Evolutionary conservation across 2,329 filamentous ascomycete genomes (phyloP).

Genomic region (Hypoxylon sp.): DNA sequence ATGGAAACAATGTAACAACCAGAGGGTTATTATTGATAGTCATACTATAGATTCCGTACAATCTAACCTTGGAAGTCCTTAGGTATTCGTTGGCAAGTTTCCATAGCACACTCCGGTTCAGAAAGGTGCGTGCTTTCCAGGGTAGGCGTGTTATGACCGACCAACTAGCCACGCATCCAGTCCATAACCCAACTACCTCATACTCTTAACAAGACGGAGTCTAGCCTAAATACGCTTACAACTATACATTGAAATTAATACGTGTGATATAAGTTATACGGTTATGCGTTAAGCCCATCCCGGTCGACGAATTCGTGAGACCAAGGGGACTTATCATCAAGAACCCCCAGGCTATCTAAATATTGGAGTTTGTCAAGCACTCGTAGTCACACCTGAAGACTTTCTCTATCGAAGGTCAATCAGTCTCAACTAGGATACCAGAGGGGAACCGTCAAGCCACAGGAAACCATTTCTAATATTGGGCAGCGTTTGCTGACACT

Average conservation of each 20-base stretch:
- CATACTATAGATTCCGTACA: not conserved
- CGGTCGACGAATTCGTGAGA: no score
- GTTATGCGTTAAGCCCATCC: no score
- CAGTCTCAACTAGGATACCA: not conserved
- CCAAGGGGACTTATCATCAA: not conserved
- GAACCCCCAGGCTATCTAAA: not conserved
- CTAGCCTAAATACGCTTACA: no score
- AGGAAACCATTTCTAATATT: no score
- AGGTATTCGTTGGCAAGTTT: not conserved
- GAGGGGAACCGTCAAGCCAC: no score
- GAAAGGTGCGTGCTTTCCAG: not conserved
- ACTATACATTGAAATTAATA: no score
- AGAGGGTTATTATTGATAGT: not conserved
- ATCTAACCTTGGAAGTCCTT: not conserved
- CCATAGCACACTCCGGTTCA: not conserved
- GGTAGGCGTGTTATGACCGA: not conserved
- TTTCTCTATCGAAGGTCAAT: not conserved
- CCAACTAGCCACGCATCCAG: no score
- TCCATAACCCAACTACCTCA: no score
- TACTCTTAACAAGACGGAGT: no score
- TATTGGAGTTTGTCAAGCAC: not conserved
- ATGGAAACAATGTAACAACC: not conserved
- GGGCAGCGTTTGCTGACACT: no score
- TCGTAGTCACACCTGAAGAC: not conserved
- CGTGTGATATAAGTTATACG: no score